These are phyloP conservation scores for Carex arenaria DNA, from an alignment of 202 grass and related monocot genomes.

Conservation along the genomic window DNA sequence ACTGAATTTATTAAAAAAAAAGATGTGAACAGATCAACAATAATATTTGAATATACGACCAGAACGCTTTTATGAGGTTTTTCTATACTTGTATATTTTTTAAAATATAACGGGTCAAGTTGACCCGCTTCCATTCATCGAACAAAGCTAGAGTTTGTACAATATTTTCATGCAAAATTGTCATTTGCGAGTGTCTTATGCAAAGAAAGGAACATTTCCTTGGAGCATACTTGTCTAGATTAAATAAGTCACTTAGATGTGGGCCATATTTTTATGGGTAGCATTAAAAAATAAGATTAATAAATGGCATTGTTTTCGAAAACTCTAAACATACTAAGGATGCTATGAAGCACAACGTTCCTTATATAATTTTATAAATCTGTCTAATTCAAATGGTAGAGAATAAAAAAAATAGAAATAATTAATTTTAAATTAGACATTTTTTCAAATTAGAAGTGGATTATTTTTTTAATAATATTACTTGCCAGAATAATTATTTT, in stretches of 20 bases:
- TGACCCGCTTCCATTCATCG: not conserved
- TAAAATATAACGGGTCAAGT: not conserved
- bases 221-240: not conserved
- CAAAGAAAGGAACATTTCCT: not conserved
- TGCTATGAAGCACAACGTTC: too few species aligned
- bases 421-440: too few species aligned
- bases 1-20: not conserved
- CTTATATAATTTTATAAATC: too few species aligned
- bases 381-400: too few species aligned
- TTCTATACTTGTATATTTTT: not conserved
- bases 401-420: too few species aligned
- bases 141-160: not conserved
- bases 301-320: too few species aligned
- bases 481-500: too few species aligned
- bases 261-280: too few species aligned
- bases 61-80: not conserved
- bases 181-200: not conserved
- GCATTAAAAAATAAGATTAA: too few species aligned
- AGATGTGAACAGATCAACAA: not conserved
- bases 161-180: not conserved
- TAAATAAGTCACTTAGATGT: not conserved
- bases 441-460: too few species aligned
- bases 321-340: too few species aligned
- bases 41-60: not conserved
- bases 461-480: too few species aligned